These are phyloP conservation scores for Hemisphaericaspora xylofermentans DNA, from an alignment of 1,139 yeast genomes.

Conservation along the genomic window DNA sequence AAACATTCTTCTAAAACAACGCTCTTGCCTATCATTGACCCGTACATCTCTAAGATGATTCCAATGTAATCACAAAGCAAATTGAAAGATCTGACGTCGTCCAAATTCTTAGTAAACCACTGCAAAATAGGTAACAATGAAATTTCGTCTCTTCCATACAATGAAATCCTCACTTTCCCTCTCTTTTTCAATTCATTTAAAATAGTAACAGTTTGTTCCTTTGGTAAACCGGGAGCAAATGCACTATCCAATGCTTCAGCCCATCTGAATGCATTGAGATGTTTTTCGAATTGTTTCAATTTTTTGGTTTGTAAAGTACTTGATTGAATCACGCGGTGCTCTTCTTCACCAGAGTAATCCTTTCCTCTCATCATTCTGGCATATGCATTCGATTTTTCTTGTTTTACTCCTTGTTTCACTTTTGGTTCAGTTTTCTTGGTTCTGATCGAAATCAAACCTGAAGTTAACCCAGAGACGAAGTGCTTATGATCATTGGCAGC, in stretches of 20 bases:
- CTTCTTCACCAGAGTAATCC: constrained; percentile 87
- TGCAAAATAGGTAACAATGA: constrained; percentile 80
- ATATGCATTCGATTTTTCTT: constrained; percentile 51
- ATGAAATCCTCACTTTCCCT: constrained; percentile 79
- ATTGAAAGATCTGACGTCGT: constrained; percentile 74
- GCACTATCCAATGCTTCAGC: constrained; percentile 88
- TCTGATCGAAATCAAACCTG: constrained; percentile 85
- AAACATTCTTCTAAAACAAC: constrained; percentile 79
- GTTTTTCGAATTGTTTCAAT: constrained; percentile 77
- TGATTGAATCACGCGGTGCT: constrained; percentile 67
- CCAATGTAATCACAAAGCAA: constrained; percentile 83
- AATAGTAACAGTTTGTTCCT: constrained; percentile 77
- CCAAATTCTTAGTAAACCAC: constrained; percentile 76
- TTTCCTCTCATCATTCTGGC: constrained; percentile 87
- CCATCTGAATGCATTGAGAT: constrained; percentile 88
- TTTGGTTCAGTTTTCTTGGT: constrained; percentile 74
- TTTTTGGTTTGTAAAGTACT: constrained; percentile 53
- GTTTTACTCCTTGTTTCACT: constrained; percentile 51
- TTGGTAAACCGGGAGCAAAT: constrained; percentile 70
- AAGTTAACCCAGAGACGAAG: constrained; percentile 89
- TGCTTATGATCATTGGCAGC: constrained; percentile 64
- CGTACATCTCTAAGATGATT: constrained; percentile 78
- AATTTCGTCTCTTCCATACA: constrained; percentile 81
- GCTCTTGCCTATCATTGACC: constrained; percentile 65
- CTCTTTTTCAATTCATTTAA: constrained; percentile 81